phyloP scores from a whole-genome alignment of 1,139 yeast species.

The Zygoascus meyerae region DNA sequence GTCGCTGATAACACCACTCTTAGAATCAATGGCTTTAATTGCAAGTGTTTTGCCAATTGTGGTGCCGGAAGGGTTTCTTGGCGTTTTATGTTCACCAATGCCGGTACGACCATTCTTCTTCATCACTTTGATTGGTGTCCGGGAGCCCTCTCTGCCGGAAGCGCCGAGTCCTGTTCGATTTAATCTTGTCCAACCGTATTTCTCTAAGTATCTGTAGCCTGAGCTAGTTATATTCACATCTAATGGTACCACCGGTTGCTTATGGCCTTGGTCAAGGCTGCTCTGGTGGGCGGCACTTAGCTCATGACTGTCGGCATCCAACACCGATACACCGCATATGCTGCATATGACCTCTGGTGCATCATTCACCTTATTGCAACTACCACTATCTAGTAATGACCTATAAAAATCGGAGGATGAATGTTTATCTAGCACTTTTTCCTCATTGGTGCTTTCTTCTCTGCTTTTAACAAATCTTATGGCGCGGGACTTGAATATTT shows the following conservation, averaged over 20 bases:
- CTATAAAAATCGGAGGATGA: not conserved
- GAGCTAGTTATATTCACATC: slow-evolving; percentile 12
- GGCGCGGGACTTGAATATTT: no score
- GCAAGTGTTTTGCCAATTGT: not conserved
- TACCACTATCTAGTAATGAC: not conserved
- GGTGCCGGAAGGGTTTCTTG: not conserved
- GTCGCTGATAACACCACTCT: no score
- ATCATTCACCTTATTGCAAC: not conserved
- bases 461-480: no score
- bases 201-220: slow-evolving; percentile 21
- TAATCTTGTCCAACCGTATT: slow-evolving; percentile 25
- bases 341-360: slow-evolving; percentile 11
- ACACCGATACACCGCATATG: slow-evolving; percentile 14
- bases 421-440: no score
- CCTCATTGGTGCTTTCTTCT: no score
- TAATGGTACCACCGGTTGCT: slow-evolving; percentile 15
- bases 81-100: no score
- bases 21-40: no score
- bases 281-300: slow-evolving; percentile 17
- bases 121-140: slow-evolving; percentile 20
- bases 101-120: slow-evolving; percentile 19
- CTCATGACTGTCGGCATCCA: slow-evolving; percentile 15
- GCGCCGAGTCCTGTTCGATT: slow-evolving; percentile 24
- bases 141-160: slow-evolving; percentile 22
- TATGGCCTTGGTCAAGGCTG: slow-evolving; percentile 12